These are phyloP conservation scores for Potentilla sterilis DNA, from an alignment of 306 rosid genomes.

Conservation along the genomic window DNA sequence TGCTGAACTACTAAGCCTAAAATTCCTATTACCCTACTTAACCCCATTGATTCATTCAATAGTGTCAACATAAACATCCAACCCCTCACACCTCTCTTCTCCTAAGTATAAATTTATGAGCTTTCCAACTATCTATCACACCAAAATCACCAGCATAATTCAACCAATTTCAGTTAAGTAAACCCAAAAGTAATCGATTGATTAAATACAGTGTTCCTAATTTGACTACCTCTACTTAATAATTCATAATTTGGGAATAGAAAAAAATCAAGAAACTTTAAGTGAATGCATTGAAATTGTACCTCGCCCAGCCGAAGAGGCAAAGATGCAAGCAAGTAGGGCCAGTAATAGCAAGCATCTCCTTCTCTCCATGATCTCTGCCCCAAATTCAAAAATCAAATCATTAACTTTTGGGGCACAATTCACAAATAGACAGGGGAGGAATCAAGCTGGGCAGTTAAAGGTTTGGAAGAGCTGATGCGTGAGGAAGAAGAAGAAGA, in stretches of 20 bases:
- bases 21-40: neutral
- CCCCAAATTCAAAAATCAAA: neutral
- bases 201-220: neutral
- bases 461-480: too few relatives aligned
- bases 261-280: conserved; percentile 9
- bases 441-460: neutral
- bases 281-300: neutral
- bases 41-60: too few relatives aligned
- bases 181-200: neutral
- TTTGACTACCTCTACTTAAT: neutral
- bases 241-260: neutral
- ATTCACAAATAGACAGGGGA: neutral
- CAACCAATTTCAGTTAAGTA: neutral
- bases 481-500: too few relatives aligned
- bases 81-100: neutral
- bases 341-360: conserved; percentile 47
- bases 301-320: conserved; percentile 62
- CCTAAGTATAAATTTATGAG: neutral
- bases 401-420: conserved; percentile 19
- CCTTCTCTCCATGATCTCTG: conserved; percentile 54
- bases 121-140: neutral
- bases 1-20: too few relatives aligned
- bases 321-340: conserved; percentile 32
- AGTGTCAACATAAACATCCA: too few relatives aligned
- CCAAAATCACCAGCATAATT: neutral